A percentile compares a stretch with the other conserved stretches of the same genome.
These are phyloP conservation scores for Phytophthora nicotianae DNA, from an alignment of 352 stramenopile genomes.

Conservation along the genomic window DNA sequence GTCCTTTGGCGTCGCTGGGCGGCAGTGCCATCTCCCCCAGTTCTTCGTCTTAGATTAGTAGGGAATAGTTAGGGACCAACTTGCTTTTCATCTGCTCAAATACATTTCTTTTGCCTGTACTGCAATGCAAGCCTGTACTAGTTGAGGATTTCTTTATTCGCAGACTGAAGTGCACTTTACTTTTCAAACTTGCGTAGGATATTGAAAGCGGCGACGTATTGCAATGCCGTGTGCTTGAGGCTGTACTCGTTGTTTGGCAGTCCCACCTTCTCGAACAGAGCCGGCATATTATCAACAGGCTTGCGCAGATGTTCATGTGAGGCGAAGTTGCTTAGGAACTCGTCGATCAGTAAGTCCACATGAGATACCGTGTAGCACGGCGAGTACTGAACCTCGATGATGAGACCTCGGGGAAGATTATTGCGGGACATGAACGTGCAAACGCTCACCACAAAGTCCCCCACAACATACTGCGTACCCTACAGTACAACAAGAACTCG, in stretches of 20 bases:
- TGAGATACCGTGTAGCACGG: conserved; percentile 80
- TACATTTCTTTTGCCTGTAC: conserved; percentile 8
- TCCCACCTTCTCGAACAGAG: conserved; percentile 80
- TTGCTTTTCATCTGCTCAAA: conserved; percentile 2
- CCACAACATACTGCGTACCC: conserved; percentile 82
- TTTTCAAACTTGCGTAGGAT: conserved; percentile 86
- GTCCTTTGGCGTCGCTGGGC: conserved; percentile 40
- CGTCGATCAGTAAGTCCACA: conserved; percentile 83
- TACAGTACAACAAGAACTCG: conserved; percentile 15
- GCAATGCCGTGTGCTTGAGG: conserved; percentile 88
- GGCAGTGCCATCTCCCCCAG: conserved; percentile 30
- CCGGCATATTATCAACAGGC: conserved; percentile 66
- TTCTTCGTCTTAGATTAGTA: conserved; percentile 24
- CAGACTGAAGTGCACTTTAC: too few relatives aligned
- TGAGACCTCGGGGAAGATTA: conserved; percentile 77
- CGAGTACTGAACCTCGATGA: conserved; percentile 87
- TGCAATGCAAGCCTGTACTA: neutral
- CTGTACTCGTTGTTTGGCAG: conserved; percentile 75
- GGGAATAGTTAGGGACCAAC: neutral
- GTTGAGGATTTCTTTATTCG: conserved; percentile 8
- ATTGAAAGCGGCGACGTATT: conserved; percentile 89
- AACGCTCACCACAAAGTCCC: conserved; percentile 86
- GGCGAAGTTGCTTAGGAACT: conserved; percentile 76
- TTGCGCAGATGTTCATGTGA: conserved; percentile 77
- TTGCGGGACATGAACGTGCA: conserved; percentile 90